Base-by-base conservation (phyloP, 352 stramenopile genomes). In the Peronospora belbahrii region DNA sequence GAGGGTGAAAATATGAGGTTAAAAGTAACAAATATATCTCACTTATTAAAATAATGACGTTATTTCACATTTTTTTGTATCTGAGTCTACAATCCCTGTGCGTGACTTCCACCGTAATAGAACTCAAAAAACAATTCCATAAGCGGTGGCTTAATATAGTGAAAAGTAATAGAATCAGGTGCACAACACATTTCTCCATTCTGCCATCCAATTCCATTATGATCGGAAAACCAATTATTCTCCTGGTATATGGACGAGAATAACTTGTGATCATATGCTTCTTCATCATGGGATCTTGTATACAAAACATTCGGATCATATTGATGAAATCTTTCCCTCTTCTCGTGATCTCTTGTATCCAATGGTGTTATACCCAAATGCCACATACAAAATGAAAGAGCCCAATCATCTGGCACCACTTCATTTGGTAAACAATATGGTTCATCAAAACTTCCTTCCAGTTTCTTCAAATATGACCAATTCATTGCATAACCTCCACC, bases 141-240 rank as follows among this genome's bases (percentile, higher is more conserved):
- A 33, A 90, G 62, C 17, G 76, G 80, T 19, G 76, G 76, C 52
- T 88, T 90, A 44, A 94, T 65, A 45, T 94, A 94, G 59, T 94
- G 82, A 56, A 91, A 94, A 36, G 52, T 85, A 35, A 94, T 76
- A 14, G 67, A 74, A 57, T 91, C 79, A 0, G 79, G 77, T 6
- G 82, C 79, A 38, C 73, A 88, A 62, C 80, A 91, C 22, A 74
- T 65, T 25, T 81, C 64, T 36, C 69, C 82, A 43, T 83, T 90
- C 52, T 85, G 72, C 77, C 78, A 90, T 33, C 78, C 77, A 48
- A 94, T 79, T 7, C 79, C 78, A 28, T 73, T 49, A 39, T 90
- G 79, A 52, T 94, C 80, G 44, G 79, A 88, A 54, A 90, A 94
- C 82, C 82, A 93, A 56, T 93, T 93, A 59, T 86, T 88, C 53